Conservation (phyloP, 2,329 filamentous ascomycete genomes). For the Trichoderma hamatum region DNA sequence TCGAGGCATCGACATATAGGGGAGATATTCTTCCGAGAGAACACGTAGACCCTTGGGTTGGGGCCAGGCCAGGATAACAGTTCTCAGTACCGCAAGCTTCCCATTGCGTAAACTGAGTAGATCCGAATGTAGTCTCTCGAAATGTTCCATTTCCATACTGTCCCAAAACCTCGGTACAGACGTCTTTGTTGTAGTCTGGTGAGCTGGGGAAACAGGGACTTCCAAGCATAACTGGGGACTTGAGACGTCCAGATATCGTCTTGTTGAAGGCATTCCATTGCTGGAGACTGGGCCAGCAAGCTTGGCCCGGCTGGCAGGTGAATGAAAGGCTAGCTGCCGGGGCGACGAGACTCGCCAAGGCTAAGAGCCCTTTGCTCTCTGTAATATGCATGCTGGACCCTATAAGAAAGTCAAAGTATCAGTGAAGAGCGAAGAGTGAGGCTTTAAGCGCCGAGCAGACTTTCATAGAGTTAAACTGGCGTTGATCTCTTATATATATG, state of each 20-base stretch:
- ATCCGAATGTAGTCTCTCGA: background rate
- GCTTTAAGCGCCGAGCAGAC: background rate
- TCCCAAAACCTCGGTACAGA: background rate
- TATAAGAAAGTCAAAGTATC: background rate
- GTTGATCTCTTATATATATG: background rate
- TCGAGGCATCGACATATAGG: background rate
- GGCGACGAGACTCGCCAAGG: background rate
- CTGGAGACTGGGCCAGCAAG: conserved; percentile 52
- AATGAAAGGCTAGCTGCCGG: background rate
- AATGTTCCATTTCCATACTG: conserved; percentile 11
- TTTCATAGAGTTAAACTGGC: background rate
- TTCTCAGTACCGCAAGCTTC: conserved; percentile 9
- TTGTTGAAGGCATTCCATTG: conserved; percentile 55
- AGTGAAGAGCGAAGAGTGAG: background rate
- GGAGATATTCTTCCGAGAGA: conserved; percentile 18
- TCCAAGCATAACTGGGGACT: conserved; percentile 54
- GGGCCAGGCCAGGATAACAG: conserved; percentile 1
- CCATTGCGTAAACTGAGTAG: conserved; percentile 1
- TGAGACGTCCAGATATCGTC: conserved; percentile 53
- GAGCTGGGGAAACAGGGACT: conserved; percentile 43
- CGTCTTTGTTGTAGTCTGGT: background rate
- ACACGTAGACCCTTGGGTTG: background rate
- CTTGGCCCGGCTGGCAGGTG: conserved; percentile 1
- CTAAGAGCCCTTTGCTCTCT: background rate
- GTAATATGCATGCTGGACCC: background rate